phyloP scores from a whole-genome alignment of 805 yeast genomes.

The Hanseniaspora lindneri region DNA sequence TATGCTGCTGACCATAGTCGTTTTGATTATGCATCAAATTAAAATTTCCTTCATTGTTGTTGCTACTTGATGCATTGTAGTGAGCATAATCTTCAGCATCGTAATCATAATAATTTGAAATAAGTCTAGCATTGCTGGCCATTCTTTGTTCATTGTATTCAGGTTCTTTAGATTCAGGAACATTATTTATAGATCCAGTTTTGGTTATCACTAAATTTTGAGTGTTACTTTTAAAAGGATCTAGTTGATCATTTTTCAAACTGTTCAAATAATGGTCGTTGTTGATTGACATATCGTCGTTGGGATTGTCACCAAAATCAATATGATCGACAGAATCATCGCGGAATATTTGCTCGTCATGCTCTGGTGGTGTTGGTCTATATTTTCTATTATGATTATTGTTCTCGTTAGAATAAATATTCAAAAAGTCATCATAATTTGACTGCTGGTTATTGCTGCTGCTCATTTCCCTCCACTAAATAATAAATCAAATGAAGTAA shows the following conservation, averaged over 20 bases:
- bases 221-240: slow-evolving; percentile 13
- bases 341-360: slow-evolving; percentile 9
- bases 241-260: slow-evolving; percentile 19
- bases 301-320: slow-evolving; percentile 13
- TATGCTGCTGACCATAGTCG: slow-evolving; percentile 14
- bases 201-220: too few species aligned
- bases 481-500: too few species aligned
- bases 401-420: neutral
- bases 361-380: neutral
- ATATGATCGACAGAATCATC: neutral
- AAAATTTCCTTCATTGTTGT: too few species aligned
- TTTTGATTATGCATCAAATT: too few species aligned
- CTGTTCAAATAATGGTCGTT: neutral
- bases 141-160: slow-evolving; percentile 7
- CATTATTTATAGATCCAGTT: neutral
- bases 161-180: neutral
- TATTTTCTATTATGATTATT: neutral
- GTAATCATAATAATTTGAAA: neutral
- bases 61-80: too few species aligned
- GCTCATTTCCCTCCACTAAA: too few species aligned
- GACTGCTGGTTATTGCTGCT: neutral
- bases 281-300: neutral
- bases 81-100: neutral
- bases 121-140: slow-evolving; percentile 2
- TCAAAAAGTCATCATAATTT: slow-evolving; percentile 3